Base-by-base conservation (phyloP, 352 stramenopile species). In the Globisporangium cystogenes region DNA sequence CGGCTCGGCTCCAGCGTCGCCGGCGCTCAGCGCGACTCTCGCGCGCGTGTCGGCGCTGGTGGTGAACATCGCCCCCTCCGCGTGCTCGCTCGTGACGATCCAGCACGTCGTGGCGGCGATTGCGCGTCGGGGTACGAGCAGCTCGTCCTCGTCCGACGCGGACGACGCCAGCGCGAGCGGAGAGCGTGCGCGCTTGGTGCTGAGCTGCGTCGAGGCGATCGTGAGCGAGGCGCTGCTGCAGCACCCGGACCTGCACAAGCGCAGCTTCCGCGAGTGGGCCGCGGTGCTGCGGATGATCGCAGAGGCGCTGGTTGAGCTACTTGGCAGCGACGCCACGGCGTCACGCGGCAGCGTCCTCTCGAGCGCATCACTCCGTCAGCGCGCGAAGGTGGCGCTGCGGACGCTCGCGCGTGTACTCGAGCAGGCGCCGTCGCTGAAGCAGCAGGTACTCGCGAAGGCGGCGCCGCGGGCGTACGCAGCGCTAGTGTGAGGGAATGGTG, bases 181-280 rank as follows among this genome's bases (percentile, higher is more conserved):
- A 29, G 53, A 20, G 33, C 36, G 43, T 27, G 20, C 12, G 2
- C 29, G 39, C 27, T 37, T 47, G 18, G 60, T 65, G 20, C 53
- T 78, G 45, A 52, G 53, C 4, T 77, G 65, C 43, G 64, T 67
- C 7, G 68, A 81, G 18, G 54, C 62, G 8, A 58, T 87, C 27
- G 41, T 76, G 35, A 68, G 51, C 11, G 66, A 62, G n/a, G 46
- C 57, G 46, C 21, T 90, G 47, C 41, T 82, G 33, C 57, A 66
- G 41, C 76, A 80, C 26, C 51, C 48, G 2, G 76, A 90, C 21
- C 64, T 79, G n/a, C 65, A 86, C 52, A 77, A 69, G n/a, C 55
- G 59, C n/a, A 52, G 49, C 18, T 84, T 86, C 37, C 39, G 36
- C 14, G 62, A 82, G 21, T 90, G 77, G 80, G 64, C 71, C 0